A percentile compares a stretch with the other conserved stretches of the same genome.
Evolutionary conservation across 75 land plant species (phyloP).

Genomic region (Chamaecyparis obtusa): DNA sequence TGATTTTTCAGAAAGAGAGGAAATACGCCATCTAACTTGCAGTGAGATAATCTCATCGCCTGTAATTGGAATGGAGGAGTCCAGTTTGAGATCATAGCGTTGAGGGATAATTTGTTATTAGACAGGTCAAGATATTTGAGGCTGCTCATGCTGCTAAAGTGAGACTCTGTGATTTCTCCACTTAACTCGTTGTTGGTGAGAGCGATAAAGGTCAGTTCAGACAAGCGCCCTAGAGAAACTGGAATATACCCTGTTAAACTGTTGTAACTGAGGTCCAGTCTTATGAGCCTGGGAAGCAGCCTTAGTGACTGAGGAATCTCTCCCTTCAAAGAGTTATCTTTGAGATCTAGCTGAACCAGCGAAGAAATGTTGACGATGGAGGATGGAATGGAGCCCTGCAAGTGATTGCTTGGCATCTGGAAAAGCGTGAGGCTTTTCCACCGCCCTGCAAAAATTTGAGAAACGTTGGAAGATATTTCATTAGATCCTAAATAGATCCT

Average conservation of each 20-base stretch:
- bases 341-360: conserved; percentile 28
- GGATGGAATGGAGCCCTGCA: conserved; percentile 28
- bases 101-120: not conserved
- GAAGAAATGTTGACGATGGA: conserved; percentile 9
- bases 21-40: not conserved
- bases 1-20: not conserved
- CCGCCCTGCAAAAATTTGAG: not conserved
- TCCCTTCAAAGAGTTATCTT: conserved; percentile 42
- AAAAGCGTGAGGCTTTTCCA: not conserved
- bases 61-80: not conserved
- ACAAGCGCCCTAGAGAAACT: conserved; percentile 37
- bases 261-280: conserved; percentile 50
- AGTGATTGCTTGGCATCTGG: not conserved
- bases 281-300: conserved; percentile 31
- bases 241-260: conserved; percentile 59
- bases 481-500: not conserved
- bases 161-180: not conserved
- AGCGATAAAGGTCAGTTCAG: not conserved
- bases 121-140: not conserved
- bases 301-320: conserved; percentile 54
- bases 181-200: not conserved
- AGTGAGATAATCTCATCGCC: not conserved
- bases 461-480: not conserved
- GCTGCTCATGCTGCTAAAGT: not conserved
- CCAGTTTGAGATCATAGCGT: not conserved